A percentile compares a stretch with the other conserved stretches of the same genome.
Evolutionary conservation across 2,329 filamentous ascomycete genomes (phyloP).

Genomic region (Aspergillus floridensis): DNA sequence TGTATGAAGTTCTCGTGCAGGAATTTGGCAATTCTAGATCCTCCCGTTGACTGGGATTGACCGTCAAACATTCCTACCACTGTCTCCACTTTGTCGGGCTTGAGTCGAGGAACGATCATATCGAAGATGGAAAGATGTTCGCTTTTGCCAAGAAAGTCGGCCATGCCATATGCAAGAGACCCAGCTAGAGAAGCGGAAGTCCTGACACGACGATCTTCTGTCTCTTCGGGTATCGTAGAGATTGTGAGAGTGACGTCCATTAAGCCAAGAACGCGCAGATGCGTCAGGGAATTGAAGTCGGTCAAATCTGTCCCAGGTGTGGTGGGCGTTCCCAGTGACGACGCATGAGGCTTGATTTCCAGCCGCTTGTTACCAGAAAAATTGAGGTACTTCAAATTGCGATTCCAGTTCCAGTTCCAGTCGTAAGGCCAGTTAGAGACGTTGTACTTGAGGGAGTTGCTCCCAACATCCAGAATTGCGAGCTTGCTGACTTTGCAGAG

Average conservation of each 20-base stretch:
- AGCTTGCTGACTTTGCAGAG: constrained; percentile 91
- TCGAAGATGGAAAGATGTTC: constrained; percentile 96
- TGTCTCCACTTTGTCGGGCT: constrained; percentile 84
- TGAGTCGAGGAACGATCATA: constrained; percentile 88
- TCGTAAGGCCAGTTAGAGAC: constrained; percentile 99
- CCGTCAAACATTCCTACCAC: constrained; percentile 95
- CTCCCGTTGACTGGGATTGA: constrained; percentile 80
- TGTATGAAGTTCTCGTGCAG: constrained; percentile 92
- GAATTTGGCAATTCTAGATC: constrained; percentile 94
- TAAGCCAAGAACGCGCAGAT: constrained; percentile 82
- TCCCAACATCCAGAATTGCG: constrained; percentile 88
- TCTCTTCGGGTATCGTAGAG: constrained; percentile 90
- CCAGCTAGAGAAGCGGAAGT: constrained; percentile 95
- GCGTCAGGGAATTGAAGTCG: constrained; percentile 81
- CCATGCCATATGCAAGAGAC: constrained; percentile 93
- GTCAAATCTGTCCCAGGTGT: constrained; percentile 69
- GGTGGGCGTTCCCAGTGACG: constrained; percentile 52
- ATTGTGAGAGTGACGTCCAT: constrained; percentile 98
- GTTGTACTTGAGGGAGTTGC: constrained; percentile 95
- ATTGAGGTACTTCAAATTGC: constrained; percentile 90
- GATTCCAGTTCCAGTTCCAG: constrained; percentile 99
- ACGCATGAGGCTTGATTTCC: constrained; percentile 73
- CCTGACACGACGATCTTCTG: constrained; percentile 87
- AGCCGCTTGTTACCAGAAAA: constrained; percentile 94
- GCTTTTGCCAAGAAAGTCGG: constrained; percentile 86